A percentile compares a stretch with the other conserved stretches of the same genome.
These are phyloP conservation scores for Toxoplasma gondii DNA, from an alignment of 169 alveolate genomes.

Conservation along the genomic window DNA sequence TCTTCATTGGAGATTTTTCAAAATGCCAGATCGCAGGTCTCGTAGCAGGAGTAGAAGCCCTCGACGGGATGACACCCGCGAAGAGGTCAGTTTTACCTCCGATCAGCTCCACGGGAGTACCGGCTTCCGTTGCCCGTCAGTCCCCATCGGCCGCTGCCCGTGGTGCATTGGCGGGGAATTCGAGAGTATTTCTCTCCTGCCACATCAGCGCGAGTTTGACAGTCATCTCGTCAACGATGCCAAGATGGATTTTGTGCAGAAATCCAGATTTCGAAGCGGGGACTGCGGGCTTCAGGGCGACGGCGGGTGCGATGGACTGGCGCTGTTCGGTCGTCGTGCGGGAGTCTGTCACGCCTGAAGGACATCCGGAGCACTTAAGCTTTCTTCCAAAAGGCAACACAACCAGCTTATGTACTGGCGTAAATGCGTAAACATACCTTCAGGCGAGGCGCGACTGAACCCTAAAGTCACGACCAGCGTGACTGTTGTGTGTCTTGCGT, in stretches of 20 bases:
- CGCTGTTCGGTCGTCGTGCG: too few relatives aligned
- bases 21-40: neutral
- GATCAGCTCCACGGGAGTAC: neutral
- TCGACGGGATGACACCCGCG: neutral
- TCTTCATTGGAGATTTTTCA: neutral
- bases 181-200: neutral
- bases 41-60: conserved; percentile 37
- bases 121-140: neutral
- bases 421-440: too few relatives aligned
- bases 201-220: neutral
- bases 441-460: too few relatives aligned
- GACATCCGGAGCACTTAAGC: too few relatives aligned
- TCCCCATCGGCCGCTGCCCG: neutral
- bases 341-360: too few relatives aligned
- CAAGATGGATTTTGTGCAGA: neutral
- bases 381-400: too few relatives aligned
- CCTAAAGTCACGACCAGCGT: too few relatives aligned
- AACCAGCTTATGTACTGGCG: too few relatives aligned
- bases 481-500: neutral
- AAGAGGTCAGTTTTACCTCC: neutral
- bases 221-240: neutral
- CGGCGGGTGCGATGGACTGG: too few relatives aligned
- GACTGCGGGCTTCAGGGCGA: too few relatives aligned
- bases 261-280: too few relatives aligned
- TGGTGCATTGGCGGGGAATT: neutral